These are phyloP conservation scores for Mikania micrantha DNA, from an alignment of 129 eudicot species.

Conservation along the genomic window DNA sequence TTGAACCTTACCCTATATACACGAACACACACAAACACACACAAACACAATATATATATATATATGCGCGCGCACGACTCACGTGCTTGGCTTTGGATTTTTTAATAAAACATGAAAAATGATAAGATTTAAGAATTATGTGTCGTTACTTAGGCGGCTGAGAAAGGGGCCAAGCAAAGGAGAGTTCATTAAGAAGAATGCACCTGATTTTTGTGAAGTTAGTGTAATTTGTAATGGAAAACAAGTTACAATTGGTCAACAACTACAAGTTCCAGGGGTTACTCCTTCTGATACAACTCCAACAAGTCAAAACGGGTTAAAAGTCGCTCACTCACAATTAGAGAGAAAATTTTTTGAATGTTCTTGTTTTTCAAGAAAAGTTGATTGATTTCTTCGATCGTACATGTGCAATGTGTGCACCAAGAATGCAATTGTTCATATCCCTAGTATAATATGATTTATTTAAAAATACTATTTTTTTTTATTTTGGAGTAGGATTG, in stretches of 20 bases:
- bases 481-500: neutral
- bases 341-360: conserved; percentile 59
- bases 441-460: neutral
- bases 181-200: conserved; percentile 54
- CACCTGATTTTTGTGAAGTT: conserved; percentile 67
- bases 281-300: conserved; percentile 19
- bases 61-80: too few relatives aligned
- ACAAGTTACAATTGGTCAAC: conserved; percentile 18
- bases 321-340: conserved; percentile 6
- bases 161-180: conserved; percentile 57
- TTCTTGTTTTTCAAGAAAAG: conserved; percentile 56
- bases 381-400: conserved; percentile 18
- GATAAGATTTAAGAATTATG: neutral
- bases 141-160: conserved; percentile 37
- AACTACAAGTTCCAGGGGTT: conserved; percentile 6
- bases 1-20: too few relatives aligned
- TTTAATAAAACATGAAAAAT: neutral
- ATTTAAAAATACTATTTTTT: too few relatives aligned
- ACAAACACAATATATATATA: too few relatives aligned
- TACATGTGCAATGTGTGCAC: neutral
- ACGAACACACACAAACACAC: too few relatives aligned
- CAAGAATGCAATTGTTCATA: neutral
- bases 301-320: conserved; percentile 28
- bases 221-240: conserved; percentile 49
- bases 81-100: too few relatives aligned